Conservation (phyloP, 179 eudicot genomes). For the Nepenthes alata region DNA sequence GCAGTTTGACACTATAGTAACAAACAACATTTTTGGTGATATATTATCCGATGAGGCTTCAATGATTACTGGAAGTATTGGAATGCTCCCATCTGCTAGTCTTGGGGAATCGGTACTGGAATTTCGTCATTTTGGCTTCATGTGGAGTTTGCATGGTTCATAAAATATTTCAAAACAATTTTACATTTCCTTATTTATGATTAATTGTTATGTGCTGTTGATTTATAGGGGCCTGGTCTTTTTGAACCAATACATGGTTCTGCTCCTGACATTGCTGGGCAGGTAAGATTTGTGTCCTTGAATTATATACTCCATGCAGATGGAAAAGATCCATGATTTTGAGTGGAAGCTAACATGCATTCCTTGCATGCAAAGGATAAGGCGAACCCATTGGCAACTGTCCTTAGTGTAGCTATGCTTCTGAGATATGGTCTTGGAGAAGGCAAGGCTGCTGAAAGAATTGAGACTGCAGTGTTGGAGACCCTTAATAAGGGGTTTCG, state of each 20-base stretch:
- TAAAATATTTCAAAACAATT: not conserved
- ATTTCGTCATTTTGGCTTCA: conserved; percentile 2
- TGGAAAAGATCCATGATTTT: not conserved
- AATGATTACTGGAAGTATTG: conserved; percentile 95
- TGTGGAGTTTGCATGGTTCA: not conserved
- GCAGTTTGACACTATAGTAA: conserved; percentile 96
- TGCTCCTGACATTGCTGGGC: conserved; percentile 98
- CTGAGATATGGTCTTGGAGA: conserved; percentile 88
- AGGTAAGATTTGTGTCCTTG: conserved; percentile 29
- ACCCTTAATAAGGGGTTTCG: conserved; percentile 67
- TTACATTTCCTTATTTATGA: not conserved
- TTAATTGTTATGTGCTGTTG: not conserved
- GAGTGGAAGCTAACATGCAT: conserved; percentile 2
- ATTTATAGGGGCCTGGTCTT: conserved; percentile 76
- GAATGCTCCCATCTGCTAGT: conserved; percentile 98
- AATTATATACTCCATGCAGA: not conserved
- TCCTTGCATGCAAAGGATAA: conserved; percentile 43
- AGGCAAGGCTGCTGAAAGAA: conserved; percentile 70
- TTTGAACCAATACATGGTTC: conserved; percentile 98
- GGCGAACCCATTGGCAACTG: conserved; percentile 87
- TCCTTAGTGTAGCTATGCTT: conserved; percentile 96
- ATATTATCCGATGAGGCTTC: conserved; percentile 95
- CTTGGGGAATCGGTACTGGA: conserved; percentile 56
- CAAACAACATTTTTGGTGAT: conserved; percentile 91
- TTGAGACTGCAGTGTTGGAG: conserved; percentile 76